Evolutionary conservation across 495 filamentous ascomycete genomes (phyloP), one percentile per base, ranked within the genome.

Genomic region (Podospora fimiseda): DNA sequence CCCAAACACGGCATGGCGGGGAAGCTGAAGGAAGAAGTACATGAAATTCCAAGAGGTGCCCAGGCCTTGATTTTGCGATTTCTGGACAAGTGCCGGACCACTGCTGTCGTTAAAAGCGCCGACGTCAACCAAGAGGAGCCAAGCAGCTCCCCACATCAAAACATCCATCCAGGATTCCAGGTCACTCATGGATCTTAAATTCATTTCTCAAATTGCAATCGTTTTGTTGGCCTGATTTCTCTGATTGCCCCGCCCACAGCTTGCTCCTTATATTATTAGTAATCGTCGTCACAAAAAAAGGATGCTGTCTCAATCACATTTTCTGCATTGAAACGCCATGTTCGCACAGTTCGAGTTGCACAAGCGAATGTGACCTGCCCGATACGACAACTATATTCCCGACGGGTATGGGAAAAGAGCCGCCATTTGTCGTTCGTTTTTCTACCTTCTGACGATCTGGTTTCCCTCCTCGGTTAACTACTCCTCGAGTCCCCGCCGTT

Each of bases 401-500:
- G 30, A 47, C 44, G 41, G 61, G 56, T 43, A 66, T 60, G 53
- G 58, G n/a, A n/a, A 49, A 15, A 39, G 55, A 39, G 42, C 51
- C 45, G 43, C 50, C 50, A 53, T 52, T 45, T 50, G 51, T 60
- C 55, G 63, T 49, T 11, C 52, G 43, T 48, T 44, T 57, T 47
- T 48, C 50, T 45, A 24, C 38, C 45, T 30, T 50, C 43, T 48
- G 23, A 43, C 63, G 60, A 63, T 57, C 60, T 62, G 62, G 43
- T 59, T 65, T 57, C 66, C 63, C 48, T 59, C 50, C 60, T 60
- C 43, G 63, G 64, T 49, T 56, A 59, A 58, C 50, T 54, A 48
- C 47, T 41, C 50, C 51, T 36, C 53, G 49, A 38, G 43, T 51
- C 20, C 39, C 51, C 44, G 39, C 51, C 27, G n/a, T 52, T 48